phyloP scores from a whole-genome alignment of 140 eudicot species.

The Bidens hawaiensis region DNA sequence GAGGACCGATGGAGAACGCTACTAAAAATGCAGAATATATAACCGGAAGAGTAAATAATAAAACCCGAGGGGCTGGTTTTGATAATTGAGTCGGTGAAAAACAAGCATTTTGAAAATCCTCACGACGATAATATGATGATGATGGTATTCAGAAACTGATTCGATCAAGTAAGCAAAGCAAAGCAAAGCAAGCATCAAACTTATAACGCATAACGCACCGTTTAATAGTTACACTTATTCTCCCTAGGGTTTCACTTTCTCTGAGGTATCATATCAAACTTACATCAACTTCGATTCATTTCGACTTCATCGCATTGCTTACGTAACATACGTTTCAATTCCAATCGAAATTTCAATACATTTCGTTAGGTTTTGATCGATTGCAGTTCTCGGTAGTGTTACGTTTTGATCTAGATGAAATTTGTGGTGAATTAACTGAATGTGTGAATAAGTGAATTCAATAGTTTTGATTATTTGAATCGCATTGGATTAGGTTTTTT shows the following conservation, averaged over 20 bases:
- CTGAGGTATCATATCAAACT: not conserved
- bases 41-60: not conserved
- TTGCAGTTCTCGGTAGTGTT: no score
- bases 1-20: no score
- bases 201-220: no score
- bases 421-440: no score
- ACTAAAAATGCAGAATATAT: not conserved
- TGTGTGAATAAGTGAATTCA: no score
- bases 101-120: slow-evolving; percentile 3
- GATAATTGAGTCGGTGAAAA: not conserved
- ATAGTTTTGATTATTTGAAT: no score
- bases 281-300: slow-evolving; percentile 4
- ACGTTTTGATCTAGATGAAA: not conserved
- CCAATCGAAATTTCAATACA: not conserved
- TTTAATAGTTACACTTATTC: no score
- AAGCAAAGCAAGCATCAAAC: no score
- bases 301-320: slow-evolving; percentile 17
- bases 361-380: not conserved
- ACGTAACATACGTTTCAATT: not conserved
- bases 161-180: not conserved
- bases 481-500: no score
- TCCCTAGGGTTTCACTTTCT: slow-evolving; percentile 7
- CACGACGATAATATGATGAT: not conserved
- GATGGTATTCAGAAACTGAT: not conserved
- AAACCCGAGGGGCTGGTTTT: not conserved